These are phyloP conservation scores for Tricholoma matsutake DNA, from an alignment of 768 basidiomycete genomes.

Conservation along the genomic window DNA sequence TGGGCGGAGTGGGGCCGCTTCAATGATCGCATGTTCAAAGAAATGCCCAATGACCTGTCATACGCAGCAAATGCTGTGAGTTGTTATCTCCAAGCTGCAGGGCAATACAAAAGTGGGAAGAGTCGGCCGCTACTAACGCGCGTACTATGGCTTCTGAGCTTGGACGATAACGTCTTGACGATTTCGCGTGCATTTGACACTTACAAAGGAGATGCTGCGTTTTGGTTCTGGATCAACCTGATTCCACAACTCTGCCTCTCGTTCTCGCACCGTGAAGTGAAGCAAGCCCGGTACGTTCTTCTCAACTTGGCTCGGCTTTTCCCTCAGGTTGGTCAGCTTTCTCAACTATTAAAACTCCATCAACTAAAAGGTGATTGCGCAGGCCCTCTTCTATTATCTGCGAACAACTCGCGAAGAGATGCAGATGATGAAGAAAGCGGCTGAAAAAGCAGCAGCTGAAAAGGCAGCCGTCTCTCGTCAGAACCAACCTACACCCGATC, in stretches of 20 bases:
- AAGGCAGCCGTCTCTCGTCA: constrained; percentile 26
- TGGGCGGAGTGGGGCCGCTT: constrained; percentile 99
- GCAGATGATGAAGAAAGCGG: constrained; percentile 38
- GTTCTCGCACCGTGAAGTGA: constrained; percentile 87
- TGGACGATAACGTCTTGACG: constrained; percentile 75
- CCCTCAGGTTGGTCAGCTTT: constrained; percentile 69
- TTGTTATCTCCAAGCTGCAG: constrained; percentile 97
- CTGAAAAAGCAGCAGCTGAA: constrained; percentile 38
- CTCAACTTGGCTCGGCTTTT: constrained; percentile 86
- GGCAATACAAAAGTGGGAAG: constrained; percentile 91
- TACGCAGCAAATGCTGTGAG: constrained; percentile 90
- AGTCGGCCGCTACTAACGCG: constrained; percentile 88
- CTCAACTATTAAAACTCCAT: neutral
- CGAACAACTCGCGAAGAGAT: constrained; percentile 62
- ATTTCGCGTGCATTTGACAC: constrained; percentile 85
- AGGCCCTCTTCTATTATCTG: constrained; percentile 95
- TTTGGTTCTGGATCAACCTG: constrained; percentile 99
- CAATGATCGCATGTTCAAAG: constrained; percentile 92
- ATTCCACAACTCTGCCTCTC: constrained; percentile 93
- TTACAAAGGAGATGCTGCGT: constrained; percentile 94
- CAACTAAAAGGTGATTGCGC: constrained; percentile 9
- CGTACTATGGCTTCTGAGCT: constrained; percentile 92
- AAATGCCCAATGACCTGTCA: constrained; percentile 66
- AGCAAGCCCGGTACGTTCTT: constrained; percentile 86
- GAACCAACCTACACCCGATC: constrained; percentile 27